Base-by-base conservation (phyloP, 2,329 filamentous ascomycete species). In the Hymenoscyphus albidus region DNA sequence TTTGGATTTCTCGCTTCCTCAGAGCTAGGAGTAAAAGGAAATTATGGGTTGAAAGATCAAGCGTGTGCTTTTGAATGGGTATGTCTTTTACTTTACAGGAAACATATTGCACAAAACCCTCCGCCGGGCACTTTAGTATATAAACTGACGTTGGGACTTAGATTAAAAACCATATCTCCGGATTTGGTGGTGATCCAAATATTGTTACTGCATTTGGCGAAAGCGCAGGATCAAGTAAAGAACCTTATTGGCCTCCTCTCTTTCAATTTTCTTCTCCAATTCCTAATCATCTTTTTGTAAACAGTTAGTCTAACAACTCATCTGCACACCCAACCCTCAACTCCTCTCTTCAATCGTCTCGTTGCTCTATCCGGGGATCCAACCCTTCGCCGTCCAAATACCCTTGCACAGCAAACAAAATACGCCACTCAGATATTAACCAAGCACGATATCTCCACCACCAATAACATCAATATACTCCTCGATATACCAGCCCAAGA, bases 131-230 rank as follows among this genome's bases (percentile, higher is more conserved):
- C 9, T 35, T 35, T 35, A 10, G 4, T 9, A 1, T 35, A 35
- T 35, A 35, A 10, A 35, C 35, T 35, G 9, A 35, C 9, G 1
- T 10, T 35, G 35, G 35, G 35, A 7, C 1, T 5, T 22, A 70
- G 68, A 56, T 68, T 18, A 61, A 73, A 56, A 65, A 69, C 7
- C 61, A 76, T 44, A 73, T 77, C 22, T 42, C 65, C 0, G 73
- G 71, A 1, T 77, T 78, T 58, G 74, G 75, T 4, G 75, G 75
- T 6, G 70, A 77, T 59, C 70, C 74, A 2, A 56, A 66, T 0
- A 66, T 62, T 14, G 63, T 76, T 12, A 76, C 74, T 1, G 69
- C 76, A 18, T 71, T 77, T 18, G 81, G 81, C n/a, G 77, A 82
- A 65, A 81, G 67, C 39, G 69, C 69, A 27, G 69, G 69, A 9